Percentiles rank a stretch among this genome's conserved stretches.
phyloP scores from a whole-genome alignment of 495 filamentous ascomycete species.

The Daldinia concentrica region DNA sequence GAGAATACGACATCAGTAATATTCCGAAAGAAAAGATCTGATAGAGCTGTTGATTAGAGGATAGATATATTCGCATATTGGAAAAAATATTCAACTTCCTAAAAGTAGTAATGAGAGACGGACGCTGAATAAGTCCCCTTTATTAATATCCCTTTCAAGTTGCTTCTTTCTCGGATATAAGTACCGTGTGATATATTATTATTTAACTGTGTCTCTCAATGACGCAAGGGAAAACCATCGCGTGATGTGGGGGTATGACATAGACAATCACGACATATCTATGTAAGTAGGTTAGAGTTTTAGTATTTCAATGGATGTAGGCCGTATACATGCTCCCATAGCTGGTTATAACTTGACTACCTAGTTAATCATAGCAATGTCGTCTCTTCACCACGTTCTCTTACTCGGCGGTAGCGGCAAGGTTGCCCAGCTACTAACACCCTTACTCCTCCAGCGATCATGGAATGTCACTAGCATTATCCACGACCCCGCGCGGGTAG shows the following conservation, averaged over 20 bases:
- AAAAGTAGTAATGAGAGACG: not conserved
- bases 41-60: not conserved
- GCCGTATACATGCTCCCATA: not conserved
- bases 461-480: conserved; percentile 84
- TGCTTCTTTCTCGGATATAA: conserved; percentile 10
- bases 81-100: not conserved
- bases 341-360: not conserved
- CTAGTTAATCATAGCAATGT: conserved; percentile 11
- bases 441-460: conserved; percentile 72
- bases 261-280: not conserved
- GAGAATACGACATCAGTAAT: not conserved
- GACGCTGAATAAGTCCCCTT: not conserved
- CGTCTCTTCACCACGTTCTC: conserved; percentile 62
- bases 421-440: conserved; percentile 79
- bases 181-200: conserved; percentile 13
- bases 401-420: conserved; percentile 87
- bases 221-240: conserved; percentile 20
- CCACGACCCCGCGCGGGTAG: conserved; percentile 72
- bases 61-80: not conserved
- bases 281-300: not conserved
- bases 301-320: not conserved
- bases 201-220: conserved; percentile 21
- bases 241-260: conserved; percentile 30
- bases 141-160: not conserved
- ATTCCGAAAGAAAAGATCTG: not conserved